Evolutionary conservation across 495 filamentous ascomycete genomes (phyloP).

Genomic region (Podospora pseudoanserina): DNA sequence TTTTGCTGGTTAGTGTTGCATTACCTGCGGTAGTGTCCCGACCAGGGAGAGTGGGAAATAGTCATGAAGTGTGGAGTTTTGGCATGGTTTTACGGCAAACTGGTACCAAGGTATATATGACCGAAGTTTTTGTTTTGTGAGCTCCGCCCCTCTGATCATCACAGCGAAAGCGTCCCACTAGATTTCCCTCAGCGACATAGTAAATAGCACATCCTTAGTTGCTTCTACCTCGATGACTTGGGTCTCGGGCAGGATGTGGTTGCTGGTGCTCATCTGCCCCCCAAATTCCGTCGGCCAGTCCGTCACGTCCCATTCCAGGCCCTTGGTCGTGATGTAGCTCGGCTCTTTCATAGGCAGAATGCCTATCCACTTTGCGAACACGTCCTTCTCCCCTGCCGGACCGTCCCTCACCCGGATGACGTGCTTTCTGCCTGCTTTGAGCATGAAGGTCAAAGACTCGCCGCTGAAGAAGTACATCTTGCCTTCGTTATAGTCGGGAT

Average conservation of each 20-base stretch:
- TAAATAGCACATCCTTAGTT: slow-evolving; percentile 73
- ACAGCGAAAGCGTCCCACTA: slow-evolving; percentile 6
- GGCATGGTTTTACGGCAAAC: not conserved
- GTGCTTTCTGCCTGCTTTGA: slow-evolving; percentile 60
- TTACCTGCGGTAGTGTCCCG: slow-evolving; percentile 59
- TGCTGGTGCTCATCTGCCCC: slow-evolving; percentile 85
- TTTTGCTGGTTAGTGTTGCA: slow-evolving; percentile 90
- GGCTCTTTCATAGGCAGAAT: slow-evolving; percentile 78
- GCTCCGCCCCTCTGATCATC: not conserved
- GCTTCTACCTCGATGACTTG: slow-evolving; percentile 57
- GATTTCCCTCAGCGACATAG: slow-evolving; percentile 60
- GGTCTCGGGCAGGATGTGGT: slow-evolving; percentile 61
- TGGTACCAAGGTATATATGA: not conserved
- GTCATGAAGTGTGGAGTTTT: slow-evolving; percentile 28
- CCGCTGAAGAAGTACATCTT: slow-evolving; percentile 70
- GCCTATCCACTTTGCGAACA: slow-evolving; percentile 65
- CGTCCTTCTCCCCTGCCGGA: slow-evolving; percentile 25
- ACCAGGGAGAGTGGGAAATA: not conserved
- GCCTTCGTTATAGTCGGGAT: slow-evolving; percentile 42
- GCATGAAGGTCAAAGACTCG: slow-evolving; percentile 74
- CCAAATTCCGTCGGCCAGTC: slow-evolving; percentile 81
- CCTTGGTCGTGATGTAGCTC: slow-evolving; percentile 67
- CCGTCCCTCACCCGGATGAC: slow-evolving; percentile 58
- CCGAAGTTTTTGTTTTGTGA: not conserved
- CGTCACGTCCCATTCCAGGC: slow-evolving; percentile 85